Conservation (phyloP, 345 rosid genomes). For the Camelina sativa region DNA sequence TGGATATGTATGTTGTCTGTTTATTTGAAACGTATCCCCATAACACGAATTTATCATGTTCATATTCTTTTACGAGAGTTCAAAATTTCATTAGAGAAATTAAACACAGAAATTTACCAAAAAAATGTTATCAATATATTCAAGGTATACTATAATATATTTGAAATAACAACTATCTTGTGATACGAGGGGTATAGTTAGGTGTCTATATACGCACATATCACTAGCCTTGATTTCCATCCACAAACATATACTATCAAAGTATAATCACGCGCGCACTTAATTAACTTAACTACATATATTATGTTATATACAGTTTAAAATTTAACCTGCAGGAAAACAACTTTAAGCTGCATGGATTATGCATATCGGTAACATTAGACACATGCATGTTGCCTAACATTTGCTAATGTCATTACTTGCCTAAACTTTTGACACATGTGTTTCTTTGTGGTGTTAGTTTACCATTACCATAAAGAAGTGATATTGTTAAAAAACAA, state of each 20-base stretch:
- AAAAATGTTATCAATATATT: neutral
- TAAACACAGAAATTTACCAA: neutral
- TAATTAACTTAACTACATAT: neutral
- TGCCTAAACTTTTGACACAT: neutral
- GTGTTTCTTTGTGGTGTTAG: neutral
- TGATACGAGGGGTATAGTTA: neutral
- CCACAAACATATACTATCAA: neutral
- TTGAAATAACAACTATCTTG: neutral
- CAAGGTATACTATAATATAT: neutral
- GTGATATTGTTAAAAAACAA: neutral
- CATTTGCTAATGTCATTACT: too few species aligned
- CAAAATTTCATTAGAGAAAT: neutral
- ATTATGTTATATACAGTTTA: neutral
- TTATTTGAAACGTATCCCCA: neutral
- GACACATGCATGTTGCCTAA: too few species aligned
- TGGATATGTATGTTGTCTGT: too few species aligned
- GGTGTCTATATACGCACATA: neutral
- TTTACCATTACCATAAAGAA: neutral
- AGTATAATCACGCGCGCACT: neutral
- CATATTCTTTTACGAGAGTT: neutral
- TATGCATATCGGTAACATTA: neutral
- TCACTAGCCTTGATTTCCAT: neutral
- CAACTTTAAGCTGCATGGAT: neutral
- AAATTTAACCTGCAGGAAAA: neutral
- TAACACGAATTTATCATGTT: neutral